These are phyloP conservation scores for Penicillium paradoxum DNA, from an alignment of 495 filamentous ascomycete species.

Conservation along the genomic window DNA sequence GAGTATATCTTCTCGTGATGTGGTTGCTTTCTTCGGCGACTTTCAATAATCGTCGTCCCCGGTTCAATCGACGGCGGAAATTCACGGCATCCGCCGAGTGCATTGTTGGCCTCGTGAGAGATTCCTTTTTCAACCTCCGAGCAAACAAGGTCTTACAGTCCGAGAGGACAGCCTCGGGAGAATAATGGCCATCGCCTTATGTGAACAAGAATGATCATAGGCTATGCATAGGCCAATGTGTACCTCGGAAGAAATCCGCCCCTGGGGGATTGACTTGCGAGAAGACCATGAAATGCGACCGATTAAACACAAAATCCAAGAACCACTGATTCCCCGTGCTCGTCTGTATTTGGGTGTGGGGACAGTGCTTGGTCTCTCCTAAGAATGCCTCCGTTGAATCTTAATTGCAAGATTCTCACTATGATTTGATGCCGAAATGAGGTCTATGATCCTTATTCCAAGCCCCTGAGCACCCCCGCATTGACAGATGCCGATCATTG, in stretches of 20 bases:
- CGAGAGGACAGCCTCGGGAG: neutral
- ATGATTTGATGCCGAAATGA: neutral
- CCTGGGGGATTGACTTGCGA: neutral
- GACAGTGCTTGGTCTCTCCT: neutral
- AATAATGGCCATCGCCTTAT: neutral
- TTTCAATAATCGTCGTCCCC: neutral
- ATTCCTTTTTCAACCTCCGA: neutral
- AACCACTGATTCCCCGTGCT: neutral
- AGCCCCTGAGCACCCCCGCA: neutral
- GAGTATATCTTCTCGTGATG: neutral
- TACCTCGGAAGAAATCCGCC: neutral
- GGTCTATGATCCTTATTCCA: neutral
- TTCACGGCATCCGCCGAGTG: neutral
- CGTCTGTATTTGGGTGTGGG: neutral
- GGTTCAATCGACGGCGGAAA: neutral
- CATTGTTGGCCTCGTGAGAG: neutral
- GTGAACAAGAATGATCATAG: neutral
- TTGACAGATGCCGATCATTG: neutral
- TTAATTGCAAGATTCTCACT: neutral
- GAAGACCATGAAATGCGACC: neutral
- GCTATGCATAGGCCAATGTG: neutral
- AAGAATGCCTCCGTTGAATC: neutral
- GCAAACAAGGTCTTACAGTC: neutral
- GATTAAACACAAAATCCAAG: neutral
- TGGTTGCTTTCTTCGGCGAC: constrained; percentile 1